phyloP scores from a whole-genome alignment of 2,329 filamentous ascomycete species.

The Balansia obtecta region DNA sequence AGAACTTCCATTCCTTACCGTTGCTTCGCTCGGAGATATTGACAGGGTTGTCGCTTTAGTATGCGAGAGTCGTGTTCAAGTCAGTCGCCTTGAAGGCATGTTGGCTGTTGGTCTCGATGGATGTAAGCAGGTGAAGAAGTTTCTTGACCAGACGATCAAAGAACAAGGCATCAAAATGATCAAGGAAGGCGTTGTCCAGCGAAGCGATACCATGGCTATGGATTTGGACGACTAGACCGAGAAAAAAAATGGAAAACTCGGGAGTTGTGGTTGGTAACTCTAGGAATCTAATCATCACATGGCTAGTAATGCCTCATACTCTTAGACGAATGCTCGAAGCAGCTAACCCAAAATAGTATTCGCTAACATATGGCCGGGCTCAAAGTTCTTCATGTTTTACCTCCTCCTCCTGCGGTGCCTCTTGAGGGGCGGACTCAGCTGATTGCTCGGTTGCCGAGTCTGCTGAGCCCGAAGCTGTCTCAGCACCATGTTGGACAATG shows the following conservation, averaged over 20 bases:
- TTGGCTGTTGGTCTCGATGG: conserved; percentile 84
- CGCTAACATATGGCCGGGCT: background rate
- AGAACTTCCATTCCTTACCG: conserved; percentile 79
- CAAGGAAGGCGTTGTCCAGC: conserved; percentile 38
- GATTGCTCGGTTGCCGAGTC: conserved; percentile 9
- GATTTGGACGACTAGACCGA: conserved; percentile 29
- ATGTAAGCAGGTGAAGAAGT: conserved; percentile 71
- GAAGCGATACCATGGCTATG: conserved; percentile 35
- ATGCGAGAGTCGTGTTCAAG: conserved; percentile 82
- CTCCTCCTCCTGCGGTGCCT: conserved; percentile 17
- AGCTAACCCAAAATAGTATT: too few species aligned
- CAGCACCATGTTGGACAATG: conserved; percentile 27
- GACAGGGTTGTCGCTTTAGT: conserved; percentile 69
- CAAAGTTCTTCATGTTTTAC: conserved; percentile 39
- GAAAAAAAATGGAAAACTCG: background rate
- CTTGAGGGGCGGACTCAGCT: conserved; percentile 9
- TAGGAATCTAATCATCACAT: too few species aligned
- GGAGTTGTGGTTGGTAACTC: background rate
- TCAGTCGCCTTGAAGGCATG: conserved; percentile 77
- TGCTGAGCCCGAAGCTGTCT: conserved; percentile 13
- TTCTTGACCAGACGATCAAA: conserved; percentile 70
- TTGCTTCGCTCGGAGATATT: conserved; percentile 63
- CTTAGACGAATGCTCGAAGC: too few species aligned
- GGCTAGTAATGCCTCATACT: too few species aligned
- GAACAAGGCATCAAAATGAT: conserved; percentile 55